These are phyloP conservation scores for Cyberlindnera euphorbiae DNA, from an alignment of 805 yeast genomes.

Conservation along the genomic window DNA sequence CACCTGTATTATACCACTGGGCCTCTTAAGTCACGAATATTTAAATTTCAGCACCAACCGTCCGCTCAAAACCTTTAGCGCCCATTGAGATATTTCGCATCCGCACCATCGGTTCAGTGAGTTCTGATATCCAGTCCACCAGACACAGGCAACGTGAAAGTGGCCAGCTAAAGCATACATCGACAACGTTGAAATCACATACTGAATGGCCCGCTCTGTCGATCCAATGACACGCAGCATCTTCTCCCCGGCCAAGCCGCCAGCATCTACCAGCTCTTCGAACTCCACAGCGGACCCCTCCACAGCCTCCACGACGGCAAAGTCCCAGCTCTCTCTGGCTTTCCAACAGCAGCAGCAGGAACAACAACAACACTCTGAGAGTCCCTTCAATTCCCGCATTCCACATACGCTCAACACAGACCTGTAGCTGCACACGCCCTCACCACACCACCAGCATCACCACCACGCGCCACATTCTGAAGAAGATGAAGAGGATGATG, in stretches of 20 bases:
- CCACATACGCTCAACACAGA: slow-evolving; percentile 9
- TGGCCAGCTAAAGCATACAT: too few relatives aligned
- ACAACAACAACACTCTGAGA: neutral
- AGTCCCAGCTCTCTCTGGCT: slow-evolving; percentile 23
- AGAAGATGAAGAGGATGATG: slow-evolving; percentile 6
- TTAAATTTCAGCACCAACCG: too few relatives aligned
- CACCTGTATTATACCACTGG: too few relatives aligned
- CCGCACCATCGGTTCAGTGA: neutral
- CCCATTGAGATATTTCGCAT: too few relatives aligned
- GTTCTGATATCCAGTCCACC: too few relatives aligned
- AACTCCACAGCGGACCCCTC: slow-evolving; percentile 1
- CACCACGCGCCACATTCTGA: neutral
- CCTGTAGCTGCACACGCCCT: too few relatives aligned
- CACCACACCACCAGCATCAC: neutral
- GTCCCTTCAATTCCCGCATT: neutral
- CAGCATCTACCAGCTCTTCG: too few relatives aligned
- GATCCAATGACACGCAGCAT: slow-evolving; percentile 11
- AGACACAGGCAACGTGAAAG: too few relatives aligned
- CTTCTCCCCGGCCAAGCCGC: slow-evolving; percentile 13
- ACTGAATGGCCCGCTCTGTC: slow-evolving; percentile 14
- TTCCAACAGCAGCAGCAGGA: slow-evolving; percentile 11
- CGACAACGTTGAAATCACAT: too few relatives aligned
- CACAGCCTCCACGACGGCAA: slow-evolving; percentile 2
- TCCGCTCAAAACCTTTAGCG: too few relatives aligned
- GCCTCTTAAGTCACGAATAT: too few relatives aligned